Evolutionary conservation across 768 basidiomycete species (phyloP).

Genomic region (Symmetrospora coprosmae): DNA sequence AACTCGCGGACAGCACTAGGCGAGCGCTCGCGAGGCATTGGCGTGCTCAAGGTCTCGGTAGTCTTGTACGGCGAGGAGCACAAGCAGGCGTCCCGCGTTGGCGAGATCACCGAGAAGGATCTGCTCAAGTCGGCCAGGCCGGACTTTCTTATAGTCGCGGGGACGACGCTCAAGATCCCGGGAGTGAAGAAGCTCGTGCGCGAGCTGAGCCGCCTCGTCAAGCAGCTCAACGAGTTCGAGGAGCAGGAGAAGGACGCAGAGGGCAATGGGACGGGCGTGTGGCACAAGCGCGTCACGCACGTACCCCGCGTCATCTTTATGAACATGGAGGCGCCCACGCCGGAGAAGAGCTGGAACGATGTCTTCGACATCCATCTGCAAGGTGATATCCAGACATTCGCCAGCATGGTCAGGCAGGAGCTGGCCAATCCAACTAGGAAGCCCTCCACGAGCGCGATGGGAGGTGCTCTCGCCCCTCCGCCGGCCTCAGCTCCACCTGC

Average conservation of each 20-base stretch:
- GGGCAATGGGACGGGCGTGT: constrained; percentile 10
- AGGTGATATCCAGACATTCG: constrained; percentile 68
- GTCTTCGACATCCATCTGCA: constrained; percentile 82
- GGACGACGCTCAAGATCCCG: constrained; percentile 74
- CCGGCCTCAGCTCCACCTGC: too few species aligned
- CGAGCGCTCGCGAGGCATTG: constrained; percentile 65
- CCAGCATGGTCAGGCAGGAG: neutral
- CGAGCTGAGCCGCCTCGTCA: constrained; percentile 49
- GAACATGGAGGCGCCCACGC: constrained; percentile 73
- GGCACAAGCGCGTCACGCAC: neutral
- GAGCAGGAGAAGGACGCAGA: constrained; percentile 33
- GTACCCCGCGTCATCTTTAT: constrained; percentile 51
- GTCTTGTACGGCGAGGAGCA: constrained; percentile 83
- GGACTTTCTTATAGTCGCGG: constrained; percentile 74
- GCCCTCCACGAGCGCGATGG: too few species aligned
- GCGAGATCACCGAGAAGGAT: constrained; percentile 66
- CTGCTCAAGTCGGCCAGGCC: constrained; percentile 57
- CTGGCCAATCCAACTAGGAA: too few species aligned
- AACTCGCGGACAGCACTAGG: constrained; percentile 56
- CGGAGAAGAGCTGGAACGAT: constrained; percentile 71
- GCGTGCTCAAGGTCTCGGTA: constrained; percentile 67
- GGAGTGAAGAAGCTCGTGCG: constrained; percentile 83
- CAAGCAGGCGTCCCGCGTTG: constrained; percentile 64
- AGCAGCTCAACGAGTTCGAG: constrained; percentile 15
- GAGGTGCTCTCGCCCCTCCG: too few species aligned